phyloP scores from a whole-genome alignment of 768 basidiomycete species.

The Agaricus sinodeliciosus region DNA sequence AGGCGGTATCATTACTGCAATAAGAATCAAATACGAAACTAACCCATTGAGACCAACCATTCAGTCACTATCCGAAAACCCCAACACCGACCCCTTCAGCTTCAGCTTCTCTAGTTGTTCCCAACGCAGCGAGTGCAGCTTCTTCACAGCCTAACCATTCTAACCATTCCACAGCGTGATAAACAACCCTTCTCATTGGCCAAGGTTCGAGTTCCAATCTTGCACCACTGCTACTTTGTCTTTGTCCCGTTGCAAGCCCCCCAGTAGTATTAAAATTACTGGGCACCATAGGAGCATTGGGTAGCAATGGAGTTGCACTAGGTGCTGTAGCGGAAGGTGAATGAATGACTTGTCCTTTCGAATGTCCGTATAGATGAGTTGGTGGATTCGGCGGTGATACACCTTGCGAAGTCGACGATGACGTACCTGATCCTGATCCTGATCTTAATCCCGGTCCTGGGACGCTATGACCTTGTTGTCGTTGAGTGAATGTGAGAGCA shows the following conservation, averaged over 20 bases:
- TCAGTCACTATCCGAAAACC: background rate
- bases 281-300: background rate
- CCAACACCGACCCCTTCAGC: conserved; percentile 8
- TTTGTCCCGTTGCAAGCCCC: background rate
- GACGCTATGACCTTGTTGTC: too few species aligned
- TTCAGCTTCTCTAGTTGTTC: conserved; percentile 9
- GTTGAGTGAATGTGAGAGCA: conserved; percentile 2
- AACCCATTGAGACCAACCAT: too few species aligned
- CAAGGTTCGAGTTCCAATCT: conserved; percentile 43
- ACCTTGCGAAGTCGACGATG: too few species aligned
- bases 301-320: background rate
- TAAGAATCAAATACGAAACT: too few species aligned
- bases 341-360: background rate
- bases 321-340: background rate
- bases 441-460: too few species aligned
- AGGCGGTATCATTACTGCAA: too few species aligned
- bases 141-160: conserved; percentile 61
- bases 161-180: conserved; percentile 54
- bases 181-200: conserved; percentile 44
- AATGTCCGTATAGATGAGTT: background rate
- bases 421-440: too few species aligned
- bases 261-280: background rate
- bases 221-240: conserved; percentile 17
- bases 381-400: too few species aligned
- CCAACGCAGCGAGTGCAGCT: conserved; percentile 22